A percentile compares a stretch with the other conserved stretches of the same genome.
Evolutionary conservation across 2,329 filamentous ascomycete genomes (phyloP).

Genomic region (Dryadomyces quercivorus): DNA sequence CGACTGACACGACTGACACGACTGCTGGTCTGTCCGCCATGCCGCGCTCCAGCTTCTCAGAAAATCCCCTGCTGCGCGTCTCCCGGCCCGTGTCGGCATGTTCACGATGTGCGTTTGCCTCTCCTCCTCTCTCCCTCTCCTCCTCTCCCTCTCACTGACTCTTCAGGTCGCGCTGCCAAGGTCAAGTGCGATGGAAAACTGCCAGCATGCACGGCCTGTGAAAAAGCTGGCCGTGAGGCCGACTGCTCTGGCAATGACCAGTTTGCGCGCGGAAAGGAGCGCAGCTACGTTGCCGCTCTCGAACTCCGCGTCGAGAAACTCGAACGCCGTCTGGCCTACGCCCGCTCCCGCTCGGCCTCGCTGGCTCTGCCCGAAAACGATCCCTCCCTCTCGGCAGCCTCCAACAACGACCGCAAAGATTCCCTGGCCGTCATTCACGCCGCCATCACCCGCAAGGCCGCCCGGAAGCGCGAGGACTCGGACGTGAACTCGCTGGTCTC

Average conservation of each 20-base stretch:
- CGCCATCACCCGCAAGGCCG: constrained; percentile 52
- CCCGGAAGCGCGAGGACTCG: constrained; percentile 58
- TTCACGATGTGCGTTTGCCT: constrained; percentile 48
- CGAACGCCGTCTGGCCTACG: constrained; percentile 62
- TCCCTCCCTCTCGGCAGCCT: constrained; percentile 12
- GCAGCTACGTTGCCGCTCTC: constrained; percentile 92
- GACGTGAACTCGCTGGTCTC: constrained; percentile 88
- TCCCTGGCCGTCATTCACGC: constrained; percentile 49
- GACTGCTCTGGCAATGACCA: constrained; percentile 95
- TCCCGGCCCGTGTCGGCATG: constrained; percentile 71
- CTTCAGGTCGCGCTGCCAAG: constrained; percentile 67
- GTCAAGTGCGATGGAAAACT: constrained; percentile 97
- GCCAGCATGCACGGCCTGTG: constrained; percentile 88
- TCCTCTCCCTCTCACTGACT: not conserved
- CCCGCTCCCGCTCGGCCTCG: constrained; percentile 58
- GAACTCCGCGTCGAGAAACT: constrained; percentile 83
- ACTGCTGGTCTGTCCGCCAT: constrained; percentile 13
- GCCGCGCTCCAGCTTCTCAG: constrained; percentile 28
- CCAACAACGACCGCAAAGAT: constrained; percentile 43
- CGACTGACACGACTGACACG: not conserved
- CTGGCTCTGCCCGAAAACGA: constrained; percentile 53
- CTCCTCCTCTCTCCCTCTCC: not conserved
- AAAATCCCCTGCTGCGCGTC: constrained; percentile 53
- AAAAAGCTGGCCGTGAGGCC: constrained; percentile 72
- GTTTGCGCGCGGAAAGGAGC: constrained; percentile 88